A percentile compares a stretch with the other conserved stretches of the same genome.
phyloP scores from a whole-genome alignment of 192 early-diverging fungal species.

The Backusella australiensis region DNA sequence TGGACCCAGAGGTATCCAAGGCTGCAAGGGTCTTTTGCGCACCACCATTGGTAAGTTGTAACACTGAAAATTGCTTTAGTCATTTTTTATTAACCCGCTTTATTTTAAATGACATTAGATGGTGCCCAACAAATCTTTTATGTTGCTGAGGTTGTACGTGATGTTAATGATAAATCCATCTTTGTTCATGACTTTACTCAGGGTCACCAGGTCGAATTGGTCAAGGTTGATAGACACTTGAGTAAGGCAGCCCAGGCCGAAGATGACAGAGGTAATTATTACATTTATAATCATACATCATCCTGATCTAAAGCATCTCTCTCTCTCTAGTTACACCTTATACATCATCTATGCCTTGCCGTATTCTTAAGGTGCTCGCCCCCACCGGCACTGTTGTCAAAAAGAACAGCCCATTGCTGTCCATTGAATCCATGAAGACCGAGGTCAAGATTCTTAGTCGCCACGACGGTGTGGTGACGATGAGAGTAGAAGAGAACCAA shows the following conservation, averaged over 20 bases:
- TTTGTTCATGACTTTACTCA: slow-evolving; percentile 51
- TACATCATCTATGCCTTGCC: slow-evolving; percentile 63
- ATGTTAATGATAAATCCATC: slow-evolving; percentile 33
- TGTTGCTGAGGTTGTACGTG: slow-evolving; percentile 39
- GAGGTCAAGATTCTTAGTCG: slow-evolving; percentile 55
- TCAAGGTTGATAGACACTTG: slow-evolving; percentile 43
- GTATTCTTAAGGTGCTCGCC: slow-evolving; percentile 52
- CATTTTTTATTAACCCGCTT: background rate
- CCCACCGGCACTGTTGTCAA: slow-evolving; percentile 50
- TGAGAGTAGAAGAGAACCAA: slow-evolving; percentile 57
- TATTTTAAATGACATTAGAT: slow-evolving; percentile 29
- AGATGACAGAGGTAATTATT: slow-evolving; percentile 37
- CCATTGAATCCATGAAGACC: slow-evolving; percentile 68
- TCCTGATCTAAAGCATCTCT: background rate
- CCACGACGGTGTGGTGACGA: slow-evolving; percentile 51
- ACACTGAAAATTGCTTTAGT: background rate
- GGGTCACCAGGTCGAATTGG: slow-evolving; percentile 45
- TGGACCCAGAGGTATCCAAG: slow-evolving; percentile 26
- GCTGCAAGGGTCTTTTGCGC: slow-evolving; percentile 39
- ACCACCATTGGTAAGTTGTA: slow-evolving; percentile 42
- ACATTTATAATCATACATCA: too few species aligned
- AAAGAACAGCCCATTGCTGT: slow-evolving; percentile 56
- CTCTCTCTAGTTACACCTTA: slow-evolving; percentile 45
- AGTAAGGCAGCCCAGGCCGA: slow-evolving; percentile 37
- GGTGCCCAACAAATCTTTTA: slow-evolving; percentile 47